Percentiles rank a stretch among this genome's conserved stretches.
Conservation (phyloP, 2,329 filamentous ascomycete species). For the Biscogniauxia mediterranea region DNA sequence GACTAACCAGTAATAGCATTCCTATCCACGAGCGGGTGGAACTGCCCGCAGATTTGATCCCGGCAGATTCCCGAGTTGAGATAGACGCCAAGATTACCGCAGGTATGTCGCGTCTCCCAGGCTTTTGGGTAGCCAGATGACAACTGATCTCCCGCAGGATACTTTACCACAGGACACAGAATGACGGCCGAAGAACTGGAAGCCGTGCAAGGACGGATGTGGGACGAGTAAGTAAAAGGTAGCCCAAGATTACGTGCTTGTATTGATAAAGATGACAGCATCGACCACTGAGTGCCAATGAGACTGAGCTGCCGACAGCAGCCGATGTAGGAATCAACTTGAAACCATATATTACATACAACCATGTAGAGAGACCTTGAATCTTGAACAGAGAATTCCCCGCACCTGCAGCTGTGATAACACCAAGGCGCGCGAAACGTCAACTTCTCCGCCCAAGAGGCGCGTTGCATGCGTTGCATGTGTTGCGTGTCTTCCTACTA, state of each 20-base stretch:
- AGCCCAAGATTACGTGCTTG: constrained; percentile 15
- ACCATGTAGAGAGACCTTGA: constrained; percentile 18
- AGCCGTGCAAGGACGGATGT: constrained; percentile 83
- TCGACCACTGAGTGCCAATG: constrained; percentile 38
- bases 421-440: constrained; percentile 19
- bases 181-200: constrained; percentile 85
- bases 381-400: constrained; percentile 15
- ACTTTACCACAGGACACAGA: constrained; percentile 84
- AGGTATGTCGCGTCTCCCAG: constrained; percentile 52
- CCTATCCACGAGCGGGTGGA: constrained; percentile 88
- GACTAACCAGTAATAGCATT: constrained; percentile 51
- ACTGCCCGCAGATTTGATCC: constrained; percentile 90
- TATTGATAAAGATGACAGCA: constrained; percentile 34
- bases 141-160: constrained; percentile 46
- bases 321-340: constrained; percentile 20
- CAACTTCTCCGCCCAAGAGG: constrained; percentile 15
- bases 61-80: constrained; percentile 92
- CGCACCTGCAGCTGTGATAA: constrained; percentile 16
- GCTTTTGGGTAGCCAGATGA: constrained; percentile 9
- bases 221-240: constrained; percentile 68
- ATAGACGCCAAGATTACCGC: constrained; percentile 98
- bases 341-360: constrained; percentile 16
- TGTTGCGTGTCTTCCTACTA: constrained; percentile 11
- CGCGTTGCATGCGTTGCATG: constrained; percentile 3
- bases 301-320: constrained; percentile 14